Base-by-base conservation (phyloP, 1,139 yeast species). In the Candida sp. region DNA sequence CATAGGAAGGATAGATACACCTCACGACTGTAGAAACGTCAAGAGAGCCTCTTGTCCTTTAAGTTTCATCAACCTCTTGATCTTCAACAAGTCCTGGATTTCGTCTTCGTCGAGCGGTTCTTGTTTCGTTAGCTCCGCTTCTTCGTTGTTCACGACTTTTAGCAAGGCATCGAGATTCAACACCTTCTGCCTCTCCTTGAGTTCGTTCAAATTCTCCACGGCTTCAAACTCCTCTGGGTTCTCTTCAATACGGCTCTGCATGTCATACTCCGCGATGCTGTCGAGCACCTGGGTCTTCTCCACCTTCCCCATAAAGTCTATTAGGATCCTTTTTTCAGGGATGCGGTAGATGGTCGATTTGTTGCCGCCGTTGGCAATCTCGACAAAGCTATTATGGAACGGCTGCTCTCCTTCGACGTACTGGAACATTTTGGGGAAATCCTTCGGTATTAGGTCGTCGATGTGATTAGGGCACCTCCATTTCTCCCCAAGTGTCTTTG, bases 391-490 rank as follows among this genome's bases (percentile, higher is more conserved):
- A 47, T 60, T 61, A 50, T 68, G 73, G 46, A 75, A 63, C 1
- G 77, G 63, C 40, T 88, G 81, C 28, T 75, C 67, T 50, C 89
- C 77, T 59, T 80, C 80, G 55, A 81, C 77, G 59, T 89, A 78
- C 51, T 83, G 78, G 31, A 92, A 60, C 44, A 72, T 65, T 44
- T 66, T 60, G 27, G 65, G 62, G 12, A 67, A 49, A 30, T 67
- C 64, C 17, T 57, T 49, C 3, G 80, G 80, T 4, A 83, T 62
- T 7, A 86, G 70, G 46, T 80, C 78, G 44, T 84, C 90, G 11
- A 85, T 82, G 68, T 94, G 99, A 60, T 90, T 85, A 0, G 98
- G 99, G 65, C 99, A 94, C 69, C 85, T 85, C 99, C 99, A 94
- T 63, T 90, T 90, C 41, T 81, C 78, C 1, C 96, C 96, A 40